Conservation (phyloP, 148 eudicot species). For the Camellia granthamiana region DNA sequence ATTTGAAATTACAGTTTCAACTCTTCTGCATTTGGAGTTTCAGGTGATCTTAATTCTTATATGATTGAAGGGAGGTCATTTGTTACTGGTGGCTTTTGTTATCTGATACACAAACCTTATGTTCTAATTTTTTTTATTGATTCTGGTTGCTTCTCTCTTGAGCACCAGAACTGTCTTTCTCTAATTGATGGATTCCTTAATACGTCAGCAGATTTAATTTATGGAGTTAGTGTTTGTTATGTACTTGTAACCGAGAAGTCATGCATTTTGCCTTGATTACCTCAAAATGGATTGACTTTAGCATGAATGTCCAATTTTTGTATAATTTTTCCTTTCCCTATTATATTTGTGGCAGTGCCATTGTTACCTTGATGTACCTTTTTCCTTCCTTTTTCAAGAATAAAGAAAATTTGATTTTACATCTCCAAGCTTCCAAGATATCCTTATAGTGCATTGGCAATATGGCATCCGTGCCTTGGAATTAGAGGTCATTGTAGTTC, state of each 20-base stretch:
- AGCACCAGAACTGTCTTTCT: background rate
- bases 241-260: background rate
- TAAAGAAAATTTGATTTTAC: background rate
- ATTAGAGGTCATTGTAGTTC: background rate
- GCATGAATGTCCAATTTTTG: background rate
- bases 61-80: too few species aligned
- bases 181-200: background rate
- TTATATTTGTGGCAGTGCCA: background rate
- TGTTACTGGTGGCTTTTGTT: background rate
- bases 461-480: background rate
- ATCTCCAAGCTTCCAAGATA: background rate
- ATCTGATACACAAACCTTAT: background rate
- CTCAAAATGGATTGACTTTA: background rate
- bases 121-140: too few species aligned
- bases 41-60: too few species aligned
- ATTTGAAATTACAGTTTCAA: background rate
- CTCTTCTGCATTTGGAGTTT: too few species aligned
- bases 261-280: background rate
- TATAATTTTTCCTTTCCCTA: too few species aligned
- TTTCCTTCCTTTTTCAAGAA: background rate
- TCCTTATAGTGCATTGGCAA: background rate
- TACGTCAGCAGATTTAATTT: background rate
- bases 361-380: background rate
- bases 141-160: background rate
- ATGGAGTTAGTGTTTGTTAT: background rate